These are phyloP conservation scores for Peterozyma toletana DNA, from an alignment of 805 yeast species.

Conservation along the genomic window DNA sequence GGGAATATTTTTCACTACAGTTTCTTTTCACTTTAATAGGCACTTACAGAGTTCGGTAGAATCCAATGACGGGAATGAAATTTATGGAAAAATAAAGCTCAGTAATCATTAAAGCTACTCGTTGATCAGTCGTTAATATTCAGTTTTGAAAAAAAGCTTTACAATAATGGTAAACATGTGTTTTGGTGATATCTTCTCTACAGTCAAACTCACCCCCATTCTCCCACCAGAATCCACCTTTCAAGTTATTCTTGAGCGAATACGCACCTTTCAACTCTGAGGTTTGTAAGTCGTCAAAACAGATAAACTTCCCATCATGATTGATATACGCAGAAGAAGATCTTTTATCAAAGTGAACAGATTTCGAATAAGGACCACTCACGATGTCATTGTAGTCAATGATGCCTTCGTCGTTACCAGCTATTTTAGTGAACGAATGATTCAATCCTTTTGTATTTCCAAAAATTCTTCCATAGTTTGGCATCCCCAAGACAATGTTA, in stretches of 20 bases:
- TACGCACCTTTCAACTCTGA: constrained; percentile 46
- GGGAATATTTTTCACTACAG: too few species aligned
- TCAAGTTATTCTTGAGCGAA: constrained; percentile 33
- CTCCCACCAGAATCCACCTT: constrained; percentile 89
- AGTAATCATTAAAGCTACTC: too few species aligned
- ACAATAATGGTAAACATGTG: background rate
- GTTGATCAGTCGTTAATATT: too few species aligned
- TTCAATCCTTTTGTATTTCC: constrained; percentile 30
- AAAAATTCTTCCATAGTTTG: constrained; percentile 54
- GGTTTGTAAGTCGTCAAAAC: constrained; percentile 51
- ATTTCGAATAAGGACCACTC: constrained; percentile 23
- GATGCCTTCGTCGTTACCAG: constrained; percentile 37
- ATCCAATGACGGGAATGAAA: too few species aligned
- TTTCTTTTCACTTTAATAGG: too few species aligned
- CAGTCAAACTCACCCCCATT: constrained; percentile 51
- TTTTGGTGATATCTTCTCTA: background rate
- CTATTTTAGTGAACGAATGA: constrained; percentile 27
- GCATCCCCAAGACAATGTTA: constrained; percentile 69
- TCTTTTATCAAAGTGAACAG: constrained; percentile 33
- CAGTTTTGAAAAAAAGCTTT: too few species aligned
- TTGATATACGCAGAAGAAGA: constrained; percentile 44
- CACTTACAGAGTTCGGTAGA: too few species aligned
- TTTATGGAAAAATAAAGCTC: too few species aligned
- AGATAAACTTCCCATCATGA: constrained; percentile 32
- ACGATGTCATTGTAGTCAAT: constrained; percentile 34